A percentile compares a stretch with the other conserved stretches of the same genome.
Evolutionary conservation across 768 basidiomycete species (phyloP).

Genomic region (Suillus plorans): DNA sequence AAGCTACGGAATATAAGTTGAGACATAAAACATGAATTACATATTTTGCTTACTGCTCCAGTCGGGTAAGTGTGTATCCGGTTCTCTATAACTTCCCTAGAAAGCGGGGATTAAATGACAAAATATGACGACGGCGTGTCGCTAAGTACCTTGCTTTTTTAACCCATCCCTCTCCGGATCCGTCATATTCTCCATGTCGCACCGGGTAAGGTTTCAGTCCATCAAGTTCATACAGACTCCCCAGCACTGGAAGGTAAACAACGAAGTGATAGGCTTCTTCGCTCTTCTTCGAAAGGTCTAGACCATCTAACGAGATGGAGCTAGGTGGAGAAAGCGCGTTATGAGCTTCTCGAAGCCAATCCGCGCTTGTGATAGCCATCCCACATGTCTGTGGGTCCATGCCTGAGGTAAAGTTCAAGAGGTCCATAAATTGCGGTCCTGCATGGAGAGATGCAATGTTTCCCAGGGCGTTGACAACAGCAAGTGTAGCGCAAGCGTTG

Average conservation of each 20-base stretch:
- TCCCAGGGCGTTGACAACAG: conserved; percentile 87
- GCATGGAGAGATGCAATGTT: conserved; percentile 67
- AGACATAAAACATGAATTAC: conserved; percentile 6
- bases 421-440: conserved; percentile 68
- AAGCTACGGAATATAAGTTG: conserved; percentile 46
- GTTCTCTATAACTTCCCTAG: conserved; percentile 78
- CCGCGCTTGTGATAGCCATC: conserved; percentile 75
- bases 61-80: conserved; percentile 90
- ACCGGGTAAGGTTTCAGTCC: conserved; percentile 81
- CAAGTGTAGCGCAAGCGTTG: conserved; percentile 96
- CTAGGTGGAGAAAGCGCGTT: conserved; percentile 92
- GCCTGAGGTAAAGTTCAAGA: conserved; percentile 74
- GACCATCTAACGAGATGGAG: conserved; percentile 83
- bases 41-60: conserved; percentile 63
- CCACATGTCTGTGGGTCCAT: conserved; percentile 89
- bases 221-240: conserved; percentile 89
- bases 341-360: conserved; percentile 82
- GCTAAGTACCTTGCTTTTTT: conserved; percentile 66
- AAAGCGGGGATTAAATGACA: conserved; percentile 17
- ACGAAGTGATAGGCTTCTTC: conserved; percentile 98
- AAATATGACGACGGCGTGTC: conserved; percentile 3
- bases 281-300: conserved; percentile 61
- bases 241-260: conserved; percentile 85
- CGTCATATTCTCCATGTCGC: conserved; percentile 72
- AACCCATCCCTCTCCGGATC: conserved; percentile 79